Evolutionary conservation across 192 early-diverging fungal species (phyloP).

Genomic region (Cetraspora pellucida): DNA sequence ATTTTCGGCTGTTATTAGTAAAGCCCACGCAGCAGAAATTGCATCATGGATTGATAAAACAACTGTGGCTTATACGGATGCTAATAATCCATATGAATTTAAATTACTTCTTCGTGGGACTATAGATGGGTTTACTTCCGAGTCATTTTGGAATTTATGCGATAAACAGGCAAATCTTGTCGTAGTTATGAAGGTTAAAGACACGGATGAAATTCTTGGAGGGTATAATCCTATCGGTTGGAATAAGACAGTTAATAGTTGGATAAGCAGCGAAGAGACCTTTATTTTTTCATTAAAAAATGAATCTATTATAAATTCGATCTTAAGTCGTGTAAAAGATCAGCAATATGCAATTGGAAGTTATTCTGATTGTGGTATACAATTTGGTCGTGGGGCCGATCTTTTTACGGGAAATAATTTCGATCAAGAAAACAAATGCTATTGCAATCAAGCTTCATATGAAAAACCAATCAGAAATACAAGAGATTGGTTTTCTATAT

Average conservation of each 20-base stretch:
- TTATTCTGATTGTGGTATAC: too few species aligned
- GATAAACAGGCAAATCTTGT: background rate
- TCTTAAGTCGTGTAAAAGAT: constrained; percentile 1
- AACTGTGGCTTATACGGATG: background rate
- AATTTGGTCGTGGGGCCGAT: too few species aligned
- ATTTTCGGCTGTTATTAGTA: background rate
- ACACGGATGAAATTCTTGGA: background rate
- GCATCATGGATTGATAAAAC: constrained; percentile 13
- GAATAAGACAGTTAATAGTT: background rate
- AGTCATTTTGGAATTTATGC: background rate
- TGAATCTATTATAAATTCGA: background rate
- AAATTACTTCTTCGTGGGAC: background rate
- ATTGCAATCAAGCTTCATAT: too few species aligned
- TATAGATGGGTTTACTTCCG: background rate
- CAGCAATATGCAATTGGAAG: background rate
- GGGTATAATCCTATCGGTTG: constrained; percentile 23
- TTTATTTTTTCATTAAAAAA: background rate
- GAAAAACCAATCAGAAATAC: too few species aligned
- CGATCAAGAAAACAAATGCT: too few species aligned
- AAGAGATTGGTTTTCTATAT: too few species aligned
- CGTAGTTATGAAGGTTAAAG: background rate
- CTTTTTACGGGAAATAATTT: too few species aligned
- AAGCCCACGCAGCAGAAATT: background rate
- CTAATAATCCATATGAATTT: background rate
- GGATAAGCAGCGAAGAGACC: background rate